phyloP scores from a whole-genome alignment of 1,284 basidiomycete species.

The Melampsora americana region DNA sequence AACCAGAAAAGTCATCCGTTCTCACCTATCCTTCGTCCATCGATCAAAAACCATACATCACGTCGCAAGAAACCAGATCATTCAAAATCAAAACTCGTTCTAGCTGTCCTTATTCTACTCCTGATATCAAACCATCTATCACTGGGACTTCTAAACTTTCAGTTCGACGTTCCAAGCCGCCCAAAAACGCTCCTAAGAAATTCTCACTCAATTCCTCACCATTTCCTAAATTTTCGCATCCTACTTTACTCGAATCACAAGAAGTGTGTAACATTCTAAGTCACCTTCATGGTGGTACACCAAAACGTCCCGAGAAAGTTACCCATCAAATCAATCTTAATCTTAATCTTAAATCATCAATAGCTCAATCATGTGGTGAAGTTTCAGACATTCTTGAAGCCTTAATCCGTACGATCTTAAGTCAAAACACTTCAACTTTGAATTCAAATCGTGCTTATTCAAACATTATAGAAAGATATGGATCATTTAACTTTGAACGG shows the following conservation, averaged over 20 bases:
- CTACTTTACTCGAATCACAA: conserved; percentile 49
- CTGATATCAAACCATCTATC: no score
- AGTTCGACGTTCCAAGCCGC: no score
- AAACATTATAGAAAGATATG: conserved; percentile 63
- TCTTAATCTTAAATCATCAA: conserved; percentile 50
- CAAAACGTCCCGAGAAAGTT: conserved; percentile 31
- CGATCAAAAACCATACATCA: no score
- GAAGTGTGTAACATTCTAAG: conserved; percentile 50
- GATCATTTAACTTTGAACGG: conserved; percentile 63
- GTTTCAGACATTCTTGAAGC: conserved; percentile 65
- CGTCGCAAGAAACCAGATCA: no score
- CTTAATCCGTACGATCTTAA: conserved; percentile 68
- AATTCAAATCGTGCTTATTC: conserved; percentile 68
- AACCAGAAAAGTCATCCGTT: no score
- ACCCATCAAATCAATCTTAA: conserved; percentile 46
- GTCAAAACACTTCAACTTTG: conserved; percentile 67
- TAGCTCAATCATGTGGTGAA: conserved; percentile 24
- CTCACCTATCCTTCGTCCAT: no score
- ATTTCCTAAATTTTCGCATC: conserved; percentile 10
- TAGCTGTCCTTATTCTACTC: no score
- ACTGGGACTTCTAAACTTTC: no score
- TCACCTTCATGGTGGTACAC: conserved; percentile 48
- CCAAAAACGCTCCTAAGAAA: no score
- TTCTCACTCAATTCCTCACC: no score
- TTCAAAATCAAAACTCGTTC: no score